A percentile compares a stretch with the other conserved stretches of the same genome.
Conservation (phyloP, 306 rosid species). For the Cucurbita ficifolia region DNA sequence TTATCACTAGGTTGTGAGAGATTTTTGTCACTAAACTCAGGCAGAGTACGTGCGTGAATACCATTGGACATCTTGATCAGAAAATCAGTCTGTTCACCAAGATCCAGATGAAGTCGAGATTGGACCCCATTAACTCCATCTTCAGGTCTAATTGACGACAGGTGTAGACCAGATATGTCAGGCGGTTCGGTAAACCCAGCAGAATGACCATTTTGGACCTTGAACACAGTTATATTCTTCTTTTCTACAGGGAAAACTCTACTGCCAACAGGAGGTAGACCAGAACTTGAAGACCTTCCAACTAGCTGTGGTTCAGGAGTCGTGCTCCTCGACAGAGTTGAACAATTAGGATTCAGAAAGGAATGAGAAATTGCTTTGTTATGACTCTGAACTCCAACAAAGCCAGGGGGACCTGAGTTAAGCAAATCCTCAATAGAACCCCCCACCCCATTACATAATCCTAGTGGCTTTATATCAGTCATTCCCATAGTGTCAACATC, state of each 20-base stretch:
- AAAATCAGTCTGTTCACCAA: conserved; percentile 36
- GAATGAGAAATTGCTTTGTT: conserved; percentile 28
- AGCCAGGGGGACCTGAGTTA: conserved; percentile 32
- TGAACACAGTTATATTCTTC: conserved; percentile 28
- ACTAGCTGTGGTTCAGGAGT: conserved; percentile 61
- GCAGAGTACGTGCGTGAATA: conserved; percentile 20
- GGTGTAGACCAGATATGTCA: conserved; percentile 43
- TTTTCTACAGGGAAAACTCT: conserved; percentile 35
- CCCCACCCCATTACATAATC: conserved; percentile 28
- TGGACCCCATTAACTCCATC: conserved; percentile 43
- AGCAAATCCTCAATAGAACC: conserved; percentile 46
- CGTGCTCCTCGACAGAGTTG: conserved; percentile 48
- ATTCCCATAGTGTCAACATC: conserved; percentile 37
- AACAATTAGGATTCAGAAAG: conserved; percentile 42
- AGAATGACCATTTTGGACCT: conserved; percentile 34
- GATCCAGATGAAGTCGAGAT: conserved; percentile 44
- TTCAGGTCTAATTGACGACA: conserved; percentile 43
- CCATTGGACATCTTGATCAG: conserved; percentile 24
- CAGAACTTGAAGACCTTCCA: conserved; percentile 49
- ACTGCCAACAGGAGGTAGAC: conserved; percentile 50
- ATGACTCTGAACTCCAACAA: conserved; percentile 49
- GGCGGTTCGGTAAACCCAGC: conserved; percentile 36
- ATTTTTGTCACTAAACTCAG: conserved; percentile 17
- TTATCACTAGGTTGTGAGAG: conserved; percentile 11
- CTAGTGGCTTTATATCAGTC: conserved; percentile 24